Percentiles rank a stretch among this genome's conserved stretches.
Evolutionary conservation across 169 alveolate genomes (phyloP).

Genomic region (Plasmodium berghei): DNA sequence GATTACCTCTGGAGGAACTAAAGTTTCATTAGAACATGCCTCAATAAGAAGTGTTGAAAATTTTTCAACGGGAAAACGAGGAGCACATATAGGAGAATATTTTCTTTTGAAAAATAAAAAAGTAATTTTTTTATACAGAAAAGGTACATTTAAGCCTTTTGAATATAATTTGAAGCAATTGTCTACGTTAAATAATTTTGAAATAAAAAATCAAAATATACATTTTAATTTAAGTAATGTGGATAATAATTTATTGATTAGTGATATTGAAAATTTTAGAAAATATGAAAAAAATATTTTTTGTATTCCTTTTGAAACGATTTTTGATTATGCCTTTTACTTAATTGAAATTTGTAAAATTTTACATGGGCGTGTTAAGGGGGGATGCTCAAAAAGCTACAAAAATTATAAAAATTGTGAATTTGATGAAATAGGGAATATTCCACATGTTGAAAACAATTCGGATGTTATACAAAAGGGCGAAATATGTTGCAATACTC

Average conservation of each 20-base stretch:
- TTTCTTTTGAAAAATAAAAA: slow-evolving; percentile 39
- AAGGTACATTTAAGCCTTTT: slow-evolving; percentile 47
- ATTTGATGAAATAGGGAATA: not conserved
- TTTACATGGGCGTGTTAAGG: not conserved
- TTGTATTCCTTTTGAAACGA: slow-evolving; percentile 79
- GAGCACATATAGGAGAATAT: slow-evolving; percentile 89
- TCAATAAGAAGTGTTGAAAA: slow-evolving; percentile 90
- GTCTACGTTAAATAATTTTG: slow-evolving; percentile 9
- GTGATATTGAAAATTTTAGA: slow-evolving; percentile 16
- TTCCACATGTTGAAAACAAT: not conserved
- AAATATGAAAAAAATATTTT: slow-evolving; percentile 27
- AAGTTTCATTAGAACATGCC: slow-evolving; percentile 90
- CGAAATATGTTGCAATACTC: not conserved
- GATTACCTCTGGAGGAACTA: slow-evolving; percentile 93
- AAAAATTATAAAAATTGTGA: too few species aligned
- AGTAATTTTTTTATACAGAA: slow-evolving; percentile 55
- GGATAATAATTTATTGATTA: not conserved
- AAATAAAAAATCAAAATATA: slow-evolving; percentile 1
- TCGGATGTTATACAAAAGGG: not conserved
- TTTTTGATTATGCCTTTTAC: slow-evolving; percentile 77
- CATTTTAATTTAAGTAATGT: slow-evolving; percentile 6
- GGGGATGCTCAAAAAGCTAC: not conserved
- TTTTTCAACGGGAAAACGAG: slow-evolving; percentile 91
- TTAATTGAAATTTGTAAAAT: slow-evolving; percentile 67
- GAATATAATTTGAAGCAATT: slow-evolving; percentile 27